phyloP scores from a whole-genome alignment of 2,329 filamentous ascomycete genomes.

The Moelleriella libera region DNA sequence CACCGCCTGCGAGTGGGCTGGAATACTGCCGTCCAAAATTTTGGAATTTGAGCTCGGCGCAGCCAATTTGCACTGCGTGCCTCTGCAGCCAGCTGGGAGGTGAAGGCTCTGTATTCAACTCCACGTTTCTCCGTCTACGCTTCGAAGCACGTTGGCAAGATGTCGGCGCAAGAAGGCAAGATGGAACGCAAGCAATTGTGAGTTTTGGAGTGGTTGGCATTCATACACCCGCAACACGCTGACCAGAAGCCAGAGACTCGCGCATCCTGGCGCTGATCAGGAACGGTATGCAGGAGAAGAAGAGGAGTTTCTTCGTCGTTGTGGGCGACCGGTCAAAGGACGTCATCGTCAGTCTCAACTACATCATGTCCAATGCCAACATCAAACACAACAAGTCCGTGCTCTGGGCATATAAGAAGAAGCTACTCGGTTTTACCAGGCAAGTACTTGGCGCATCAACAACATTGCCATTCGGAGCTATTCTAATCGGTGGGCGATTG shows the following conservation, averaged over 20 bases:
- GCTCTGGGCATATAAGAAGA: conserved; percentile 97
- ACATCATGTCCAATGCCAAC: conserved; percentile 81
- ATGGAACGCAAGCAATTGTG: conserved; percentile 48
- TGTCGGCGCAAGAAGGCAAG: conserved; percentile 11
- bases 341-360: conserved; percentile 85
- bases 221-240: not conserved
- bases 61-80: not conserved
- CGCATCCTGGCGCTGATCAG: conserved; percentile 82
- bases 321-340: conserved; percentile 88
- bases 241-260: conserved; percentile 47
- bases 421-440: conserved; percentile 84
- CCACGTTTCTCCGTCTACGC: no score
- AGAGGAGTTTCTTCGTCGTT: conserved; percentile 93
- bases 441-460: conserved; percentile 9
- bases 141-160: conserved; percentile 1
- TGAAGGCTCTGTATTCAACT: no score
- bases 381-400: conserved; percentile 86
- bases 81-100: not conserved
- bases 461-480: not conserved
- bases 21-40: conserved; percentile 19
- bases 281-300: conserved; percentile 90
- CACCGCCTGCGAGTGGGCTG: conserved; percentile 27
- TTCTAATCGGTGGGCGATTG: not conserved
- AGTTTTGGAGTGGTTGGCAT: not conserved
- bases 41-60: conserved; percentile 13